These are phyloP conservation scores for Durusdinium trenchii DNA, from an alignment of 73 alveolate genomes.

Conservation along the genomic window DNA sequence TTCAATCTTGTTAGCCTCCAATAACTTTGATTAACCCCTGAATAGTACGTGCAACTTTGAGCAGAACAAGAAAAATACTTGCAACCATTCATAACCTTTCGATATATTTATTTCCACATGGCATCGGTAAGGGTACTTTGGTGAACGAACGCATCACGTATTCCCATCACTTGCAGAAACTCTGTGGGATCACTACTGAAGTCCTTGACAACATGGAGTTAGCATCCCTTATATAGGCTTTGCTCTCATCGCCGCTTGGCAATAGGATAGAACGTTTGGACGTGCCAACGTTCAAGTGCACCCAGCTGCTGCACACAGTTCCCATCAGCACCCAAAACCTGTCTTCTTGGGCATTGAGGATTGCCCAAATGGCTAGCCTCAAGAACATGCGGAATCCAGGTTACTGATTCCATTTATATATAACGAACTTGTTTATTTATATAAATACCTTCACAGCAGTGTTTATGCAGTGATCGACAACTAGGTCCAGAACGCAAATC, in stretches of 20 bases:
- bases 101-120: not conserved
- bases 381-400: too few relatives aligned
- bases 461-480: too few relatives aligned
- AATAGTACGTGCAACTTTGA: too few relatives aligned
- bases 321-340: not conserved
- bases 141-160: not conserved
- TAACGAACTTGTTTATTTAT: too few relatives aligned
- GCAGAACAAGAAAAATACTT: not conserved
- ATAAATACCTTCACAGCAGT: too few relatives aligned
- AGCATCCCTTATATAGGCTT: not conserved
- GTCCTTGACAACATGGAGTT: slow-evolving; percentile 4
- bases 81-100: not conserved
- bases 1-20: not conserved
- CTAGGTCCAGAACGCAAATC: not conserved
- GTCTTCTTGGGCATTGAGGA: too few relatives aligned
- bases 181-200: too few relatives aligned
- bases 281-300: slow-evolving; percentile 19
- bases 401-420: too few relatives aligned
- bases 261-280: not conserved
- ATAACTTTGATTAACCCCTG: not conserved
- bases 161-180: not conserved
- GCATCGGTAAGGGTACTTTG: not conserved
- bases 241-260: not conserved
- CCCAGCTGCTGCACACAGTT: slow-evolving; percentile 49
- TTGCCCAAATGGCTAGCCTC: too few relatives aligned